phyloP scores from a whole-genome alignment of 441 rosid genomes.

The Arabidopsis hybrid region DNA sequence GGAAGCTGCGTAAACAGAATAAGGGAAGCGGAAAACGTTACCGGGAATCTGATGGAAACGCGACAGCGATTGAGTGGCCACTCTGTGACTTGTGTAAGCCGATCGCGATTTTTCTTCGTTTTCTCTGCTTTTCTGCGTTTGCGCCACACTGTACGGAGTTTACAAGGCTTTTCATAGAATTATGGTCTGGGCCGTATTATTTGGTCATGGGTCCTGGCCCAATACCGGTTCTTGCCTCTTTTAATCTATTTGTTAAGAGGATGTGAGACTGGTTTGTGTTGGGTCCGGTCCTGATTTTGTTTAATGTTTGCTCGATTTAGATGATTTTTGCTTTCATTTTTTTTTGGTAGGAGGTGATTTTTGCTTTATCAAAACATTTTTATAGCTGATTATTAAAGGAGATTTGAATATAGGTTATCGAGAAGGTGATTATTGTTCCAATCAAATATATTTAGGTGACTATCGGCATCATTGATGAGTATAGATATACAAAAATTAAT shows the following conservation, averaged over 20 bases:
- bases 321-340: neutral
- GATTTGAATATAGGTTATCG: neutral
- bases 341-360: no score
- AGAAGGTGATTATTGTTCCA: slow-evolving; percentile 24
- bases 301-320: neutral
- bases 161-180: neutral
- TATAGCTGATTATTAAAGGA: neutral
- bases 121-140: slow-evolving; percentile 40
- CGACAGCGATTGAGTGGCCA: slow-evolving; percentile 42
- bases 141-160: slow-evolving; percentile 20
- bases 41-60: slow-evolving; percentile 38
- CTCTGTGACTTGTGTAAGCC: slow-evolving; percentile 29
- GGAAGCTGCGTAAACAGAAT: neutral
- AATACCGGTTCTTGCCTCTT: neutral
- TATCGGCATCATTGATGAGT: neutral
- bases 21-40: slow-evolving; percentile 24
- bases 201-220: neutral
- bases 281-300: neutral
- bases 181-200: slow-evolving; percentile 34
- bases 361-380: neutral
- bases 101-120: slow-evolving; percentile 41
- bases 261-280: neutral
- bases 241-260: neutral
- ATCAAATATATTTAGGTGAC: slow-evolving; percentile 18
- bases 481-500: slow-evolving; percentile 25